Percentiles rank a stretch among this genome's conserved stretches.
Conservation (phyloP, 345 rosid species). For the Laguncularia racemosa region DNA sequence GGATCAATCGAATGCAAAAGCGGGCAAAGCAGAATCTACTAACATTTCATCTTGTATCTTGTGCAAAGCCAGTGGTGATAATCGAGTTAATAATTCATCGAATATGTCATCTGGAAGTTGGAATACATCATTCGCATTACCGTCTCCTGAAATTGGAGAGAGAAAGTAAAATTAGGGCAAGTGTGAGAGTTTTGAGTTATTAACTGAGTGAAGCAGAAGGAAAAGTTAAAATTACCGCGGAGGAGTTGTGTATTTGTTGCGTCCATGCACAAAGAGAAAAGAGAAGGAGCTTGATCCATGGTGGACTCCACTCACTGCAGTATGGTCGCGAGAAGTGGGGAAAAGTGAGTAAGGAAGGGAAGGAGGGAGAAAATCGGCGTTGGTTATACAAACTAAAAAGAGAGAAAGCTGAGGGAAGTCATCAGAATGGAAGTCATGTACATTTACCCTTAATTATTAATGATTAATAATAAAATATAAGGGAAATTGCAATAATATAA, state of each 20-base stretch:
- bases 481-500: no score
- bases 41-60: conserved; percentile 56
- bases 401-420: no score
- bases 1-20: background rate
- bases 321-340: no score
- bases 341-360: no score
- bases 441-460: no score
- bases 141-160: conserved; percentile 29
- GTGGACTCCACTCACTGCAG: background rate
- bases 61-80: conserved; percentile 65
- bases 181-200: background rate
- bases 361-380: no score
- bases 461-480: no score
- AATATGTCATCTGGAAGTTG: conserved; percentile 64
- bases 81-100: conserved; percentile 31
- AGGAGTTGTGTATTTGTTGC: conserved; percentile 42
- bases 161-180: background rate
- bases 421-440: no score
- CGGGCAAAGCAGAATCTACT: conserved; percentile 8
- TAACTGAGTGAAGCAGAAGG: background rate
- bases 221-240: conserved; percentile 25
- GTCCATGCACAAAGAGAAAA: conserved; percentile 40
- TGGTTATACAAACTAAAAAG: no score
- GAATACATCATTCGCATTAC: conserved; percentile 32
- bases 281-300: conserved; percentile 49